Conservation (phyloP, 2,329 filamentous ascomycete genomes). For the Colletotrichum gloeosporioides region DNA sequence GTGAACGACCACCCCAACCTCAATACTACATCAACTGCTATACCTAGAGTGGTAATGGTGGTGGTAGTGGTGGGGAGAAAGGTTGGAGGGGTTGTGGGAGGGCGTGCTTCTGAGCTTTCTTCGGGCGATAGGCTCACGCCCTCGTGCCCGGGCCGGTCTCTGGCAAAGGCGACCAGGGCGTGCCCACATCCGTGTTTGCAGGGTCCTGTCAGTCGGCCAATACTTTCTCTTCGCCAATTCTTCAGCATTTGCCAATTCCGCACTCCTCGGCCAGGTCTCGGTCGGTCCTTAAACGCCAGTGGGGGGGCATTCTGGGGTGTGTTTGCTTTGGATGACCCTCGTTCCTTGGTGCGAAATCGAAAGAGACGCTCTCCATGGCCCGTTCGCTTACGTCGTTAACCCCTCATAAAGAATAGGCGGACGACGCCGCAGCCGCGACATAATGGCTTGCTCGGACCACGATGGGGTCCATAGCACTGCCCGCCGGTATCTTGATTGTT, state of each 20-base stretch:
- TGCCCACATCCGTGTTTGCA: constrained; percentile 14
- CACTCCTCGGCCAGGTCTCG: constrained; percentile 16
- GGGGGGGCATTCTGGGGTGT: background rate
- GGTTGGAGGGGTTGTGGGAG: background rate
- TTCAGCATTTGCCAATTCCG: constrained; percentile 13
- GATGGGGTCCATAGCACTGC: background rate
- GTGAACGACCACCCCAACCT: background rate
- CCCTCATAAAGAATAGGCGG: constrained; percentile 8
- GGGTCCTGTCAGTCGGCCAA: constrained; percentile 1
- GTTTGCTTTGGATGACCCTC: constrained; percentile 6
- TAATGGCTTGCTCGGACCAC: constrained; percentile 16
- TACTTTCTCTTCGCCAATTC: background rate
- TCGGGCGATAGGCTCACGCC: constrained; percentile 1
- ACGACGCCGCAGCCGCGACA: constrained; percentile 16
- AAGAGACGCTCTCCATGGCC: background rate
- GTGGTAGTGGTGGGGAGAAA: background rate
- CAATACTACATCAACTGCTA: background rate
- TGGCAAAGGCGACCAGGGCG: background rate
- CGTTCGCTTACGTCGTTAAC: constrained; percentile 13
- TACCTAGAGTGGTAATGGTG: background rate
- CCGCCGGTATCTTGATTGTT: background rate
- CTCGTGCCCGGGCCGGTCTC: background rate
- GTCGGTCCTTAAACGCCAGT: constrained; percentile 9
- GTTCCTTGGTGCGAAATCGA: constrained; percentile 2
- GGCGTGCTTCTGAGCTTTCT: background rate